Evolutionary conservation across 2,329 filamentous ascomycete genomes (phyloP).

Genomic region (Didymella lethalis): DNA sequence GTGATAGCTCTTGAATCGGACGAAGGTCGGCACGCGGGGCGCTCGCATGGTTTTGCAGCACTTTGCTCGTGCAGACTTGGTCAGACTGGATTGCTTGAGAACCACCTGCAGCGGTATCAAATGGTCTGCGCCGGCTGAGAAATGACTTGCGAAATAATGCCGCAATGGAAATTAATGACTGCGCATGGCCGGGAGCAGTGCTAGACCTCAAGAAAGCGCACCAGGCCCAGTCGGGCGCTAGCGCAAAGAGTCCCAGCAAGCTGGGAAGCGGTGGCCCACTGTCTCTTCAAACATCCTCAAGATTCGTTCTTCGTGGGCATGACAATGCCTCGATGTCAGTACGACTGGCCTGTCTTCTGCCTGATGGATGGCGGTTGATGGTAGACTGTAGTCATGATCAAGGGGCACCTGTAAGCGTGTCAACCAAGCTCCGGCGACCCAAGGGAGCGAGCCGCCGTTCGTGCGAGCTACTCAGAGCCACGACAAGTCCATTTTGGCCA

Average conservation of each 20-base stretch:
- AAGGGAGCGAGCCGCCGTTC: background rate
- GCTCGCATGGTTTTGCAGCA: conserved; percentile 8
- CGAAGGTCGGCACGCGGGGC: conserved; percentile 9
- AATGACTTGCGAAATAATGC: background rate
- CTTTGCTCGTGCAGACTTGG: background rate
- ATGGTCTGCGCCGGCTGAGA: background rate
- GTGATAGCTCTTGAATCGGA: conserved; percentile 5
- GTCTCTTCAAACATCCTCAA: background rate
- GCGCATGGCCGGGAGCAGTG: background rate
- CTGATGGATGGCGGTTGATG: no score
- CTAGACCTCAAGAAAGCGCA: background rate
- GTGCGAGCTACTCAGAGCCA: background rate
- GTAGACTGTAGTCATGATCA: background rate
- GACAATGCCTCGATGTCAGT: background rate
- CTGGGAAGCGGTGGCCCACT: background rate
- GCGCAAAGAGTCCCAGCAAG: background rate
- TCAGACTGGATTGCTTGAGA: background rate
- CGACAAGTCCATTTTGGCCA: background rate
- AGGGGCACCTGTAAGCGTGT: background rate
- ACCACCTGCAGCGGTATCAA: background rate
- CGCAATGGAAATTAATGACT: background rate
- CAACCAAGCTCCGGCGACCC: background rate
- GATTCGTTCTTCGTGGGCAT: background rate
- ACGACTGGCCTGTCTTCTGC: background rate
- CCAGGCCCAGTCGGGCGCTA: background rate